Base-by-base conservation (phyloP, 1,284 basidiomycete species). In the Puccinia sorghi region DNA sequence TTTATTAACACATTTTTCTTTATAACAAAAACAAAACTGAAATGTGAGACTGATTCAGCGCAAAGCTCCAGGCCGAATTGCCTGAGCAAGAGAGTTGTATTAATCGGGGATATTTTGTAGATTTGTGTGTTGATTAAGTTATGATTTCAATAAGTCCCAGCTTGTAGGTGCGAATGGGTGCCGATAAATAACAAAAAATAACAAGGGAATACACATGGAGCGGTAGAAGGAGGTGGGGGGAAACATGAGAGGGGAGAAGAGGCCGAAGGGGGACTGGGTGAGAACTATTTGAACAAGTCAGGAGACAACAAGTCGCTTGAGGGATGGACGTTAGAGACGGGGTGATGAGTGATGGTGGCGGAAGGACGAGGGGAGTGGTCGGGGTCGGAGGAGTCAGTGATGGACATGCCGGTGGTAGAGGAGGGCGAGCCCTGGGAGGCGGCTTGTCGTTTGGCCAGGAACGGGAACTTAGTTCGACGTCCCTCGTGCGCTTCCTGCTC, bases 401-500 rank as follows among this genome's bases (percentile, higher is more conserved):
- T 22, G 2, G 59, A 37, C 9, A 41, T 41, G 59, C 37, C 37
- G 12, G 54, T 25, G 41, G 17, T 15, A 17, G 37, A 39, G 3
- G 59, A 63, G 37, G 59, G 59, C 37, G 59, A 63, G 59, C 37
- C 59, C 15, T 2, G 7, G 20, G 59, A 63, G 32, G 37, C 8
- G n/a, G n/a, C n/a, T 41, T 63, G 59, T 11, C 59, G 12, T 12
- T 63, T 63, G 20, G 59, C 32, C 1, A 63, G 59, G 59, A 63
- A 63, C 17, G 59, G 59, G 59, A 63, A 63, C 59, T 63, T 63
- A 17, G 32, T 17, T 13, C 59, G 59, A n/a, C 59, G 59, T 25
- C 7, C 17, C 32, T 59, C 27, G 9, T 59, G 57, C 17, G 59
- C 8, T 5, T 63, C 59, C 2, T 7, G 37, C 59, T 63, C 59